Conservation (phyloP, 1,139 yeast species). For the Blastobotrys apis region DNA sequence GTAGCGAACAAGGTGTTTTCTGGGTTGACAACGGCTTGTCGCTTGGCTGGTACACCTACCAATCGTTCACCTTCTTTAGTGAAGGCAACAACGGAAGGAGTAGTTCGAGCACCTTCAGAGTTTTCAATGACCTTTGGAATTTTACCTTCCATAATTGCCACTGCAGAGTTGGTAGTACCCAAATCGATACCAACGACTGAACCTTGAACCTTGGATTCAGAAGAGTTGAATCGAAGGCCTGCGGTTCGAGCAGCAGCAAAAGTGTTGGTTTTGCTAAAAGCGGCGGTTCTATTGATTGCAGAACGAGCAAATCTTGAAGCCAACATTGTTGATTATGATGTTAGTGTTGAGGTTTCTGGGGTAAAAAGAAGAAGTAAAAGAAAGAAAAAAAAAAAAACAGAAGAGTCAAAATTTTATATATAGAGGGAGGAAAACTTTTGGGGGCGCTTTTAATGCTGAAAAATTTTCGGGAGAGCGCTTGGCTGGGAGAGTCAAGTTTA, state of each 20-base stretch:
- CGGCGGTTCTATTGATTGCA: conserved; percentile 23
- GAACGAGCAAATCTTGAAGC: conserved; percentile 36
- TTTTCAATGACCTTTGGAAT: conserved; percentile 94
- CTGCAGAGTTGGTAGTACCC: conserved; percentile 99
- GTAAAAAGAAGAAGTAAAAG: neutral
- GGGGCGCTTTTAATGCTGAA: no score
- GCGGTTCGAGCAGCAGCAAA: conserved; percentile 13
- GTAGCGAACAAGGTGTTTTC: conserved; percentile 97
- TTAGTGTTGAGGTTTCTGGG: conserved; percentile 3
- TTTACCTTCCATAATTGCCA: conserved; percentile 97
- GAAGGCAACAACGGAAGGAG: conserved; percentile 98
- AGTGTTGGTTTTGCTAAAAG: conserved; percentile 9
- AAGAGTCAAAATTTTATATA: neutral
- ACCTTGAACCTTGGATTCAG: conserved; percentile 38
- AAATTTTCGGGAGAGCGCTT: no score
- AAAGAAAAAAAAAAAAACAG: conserved; percentile 4
- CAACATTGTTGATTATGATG: conserved; percentile 24
- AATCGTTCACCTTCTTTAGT: conserved; percentile 93
- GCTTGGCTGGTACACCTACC: conserved; percentile 98
- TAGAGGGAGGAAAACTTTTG: conserved; percentile 3
- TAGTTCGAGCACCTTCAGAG: conserved; percentile 98
- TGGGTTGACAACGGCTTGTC: conserved; percentile 98
- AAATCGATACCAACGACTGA: conserved; percentile 97
- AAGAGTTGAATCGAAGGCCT: conserved; percentile 36
- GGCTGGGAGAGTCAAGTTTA: no score